These are phyloP conservation scores for Penicillium atrosanguineum DNA, from an alignment of 495 filamentous ascomycete species.

Conservation along the genomic window DNA sequence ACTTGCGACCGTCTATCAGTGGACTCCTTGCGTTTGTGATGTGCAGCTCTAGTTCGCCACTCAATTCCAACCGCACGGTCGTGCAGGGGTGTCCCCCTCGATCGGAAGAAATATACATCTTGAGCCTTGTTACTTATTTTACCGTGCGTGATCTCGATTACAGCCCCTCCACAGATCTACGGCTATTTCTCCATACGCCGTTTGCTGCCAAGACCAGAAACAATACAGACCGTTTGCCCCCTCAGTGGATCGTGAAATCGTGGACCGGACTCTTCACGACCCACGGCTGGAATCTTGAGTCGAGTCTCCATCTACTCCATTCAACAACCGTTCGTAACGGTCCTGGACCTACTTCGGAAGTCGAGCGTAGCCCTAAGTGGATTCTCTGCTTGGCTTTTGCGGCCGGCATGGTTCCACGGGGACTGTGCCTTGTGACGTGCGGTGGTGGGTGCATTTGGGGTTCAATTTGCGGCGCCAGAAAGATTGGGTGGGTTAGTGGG, in stretches of 20 bases:
- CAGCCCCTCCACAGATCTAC: background rate
- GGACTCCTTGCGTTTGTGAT: background rate
- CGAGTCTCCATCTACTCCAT: slow-evolving; percentile 1
- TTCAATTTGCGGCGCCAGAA: background rate
- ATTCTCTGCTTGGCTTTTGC: background rate
- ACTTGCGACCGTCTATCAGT: background rate
- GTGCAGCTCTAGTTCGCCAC: background rate
- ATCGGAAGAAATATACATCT: too few relatives aligned
- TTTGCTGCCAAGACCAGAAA: background rate
- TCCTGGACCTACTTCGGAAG: background rate
- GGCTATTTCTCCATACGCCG: background rate
- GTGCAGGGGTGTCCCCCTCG: background rate
- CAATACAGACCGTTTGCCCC: background rate
- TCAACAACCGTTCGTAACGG: background rate
- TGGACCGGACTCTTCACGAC: background rate
- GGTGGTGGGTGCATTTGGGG: background rate
- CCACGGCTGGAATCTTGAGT: slow-evolving; percentile 7
- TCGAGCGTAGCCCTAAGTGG: background rate
- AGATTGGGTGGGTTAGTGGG: background rate
- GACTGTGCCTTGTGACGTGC: background rate
- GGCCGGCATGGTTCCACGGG: background rate
- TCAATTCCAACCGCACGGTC: background rate
- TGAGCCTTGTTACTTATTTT: too few relatives aligned
- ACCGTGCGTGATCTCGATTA: background rate
- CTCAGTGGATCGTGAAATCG: slow-evolving; percentile 3